Evolutionary conservation across 2,329 filamentous ascomycete species (phyloP).

Genomic region (Didymella segeticola): DNA sequence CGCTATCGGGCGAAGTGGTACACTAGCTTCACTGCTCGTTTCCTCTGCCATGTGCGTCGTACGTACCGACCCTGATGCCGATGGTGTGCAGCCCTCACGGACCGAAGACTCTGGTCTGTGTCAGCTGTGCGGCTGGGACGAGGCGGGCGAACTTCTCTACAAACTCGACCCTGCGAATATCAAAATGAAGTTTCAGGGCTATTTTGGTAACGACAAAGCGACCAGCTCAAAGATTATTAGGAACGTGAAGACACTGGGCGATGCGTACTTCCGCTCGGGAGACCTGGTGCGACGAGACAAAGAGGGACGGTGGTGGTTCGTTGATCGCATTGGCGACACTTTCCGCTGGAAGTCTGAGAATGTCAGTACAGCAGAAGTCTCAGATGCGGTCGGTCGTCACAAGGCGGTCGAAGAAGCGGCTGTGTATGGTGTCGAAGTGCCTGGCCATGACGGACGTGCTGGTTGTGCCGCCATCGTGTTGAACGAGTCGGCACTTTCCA

Average conservation of each 20-base stretch:
- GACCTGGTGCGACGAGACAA: constrained; percentile 43
- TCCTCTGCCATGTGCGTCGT: constrained; percentile 66
- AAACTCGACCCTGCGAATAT: constrained; percentile 53
- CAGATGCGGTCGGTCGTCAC: constrained; percentile 50
- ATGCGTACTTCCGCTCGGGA: constrained; percentile 49
- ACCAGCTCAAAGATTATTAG: constrained; percentile 43
- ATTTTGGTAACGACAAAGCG: constrained; percentile 59
- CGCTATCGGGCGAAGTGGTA: constrained; percentile 75
- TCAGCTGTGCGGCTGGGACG: constrained; percentile 64
- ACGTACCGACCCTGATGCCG: constrained; percentile 69
- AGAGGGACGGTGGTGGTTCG: constrained; percentile 47
- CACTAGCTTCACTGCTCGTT: constrained; percentile 60
- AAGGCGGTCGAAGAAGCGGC: constrained; percentile 51
- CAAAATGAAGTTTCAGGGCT: constrained; percentile 64
- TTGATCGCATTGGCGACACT: constrained; percentile 50
- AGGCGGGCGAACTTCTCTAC: constrained; percentile 74
- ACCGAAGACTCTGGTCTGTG: constrained; percentile 72
- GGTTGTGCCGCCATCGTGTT: constrained; percentile 54
- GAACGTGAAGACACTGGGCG: constrained; percentile 44
- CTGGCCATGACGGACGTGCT: constrained; percentile 53
- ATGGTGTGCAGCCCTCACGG: constrained; percentile 63
- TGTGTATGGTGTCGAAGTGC: constrained; percentile 55
- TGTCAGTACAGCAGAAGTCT: constrained; percentile 54
- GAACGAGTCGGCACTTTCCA: constrained; percentile 17
- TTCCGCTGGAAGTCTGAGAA: constrained; percentile 56